phyloP scores from a whole-genome alignment of 345 rosid species.

The Triadica sebifera region DNA sequence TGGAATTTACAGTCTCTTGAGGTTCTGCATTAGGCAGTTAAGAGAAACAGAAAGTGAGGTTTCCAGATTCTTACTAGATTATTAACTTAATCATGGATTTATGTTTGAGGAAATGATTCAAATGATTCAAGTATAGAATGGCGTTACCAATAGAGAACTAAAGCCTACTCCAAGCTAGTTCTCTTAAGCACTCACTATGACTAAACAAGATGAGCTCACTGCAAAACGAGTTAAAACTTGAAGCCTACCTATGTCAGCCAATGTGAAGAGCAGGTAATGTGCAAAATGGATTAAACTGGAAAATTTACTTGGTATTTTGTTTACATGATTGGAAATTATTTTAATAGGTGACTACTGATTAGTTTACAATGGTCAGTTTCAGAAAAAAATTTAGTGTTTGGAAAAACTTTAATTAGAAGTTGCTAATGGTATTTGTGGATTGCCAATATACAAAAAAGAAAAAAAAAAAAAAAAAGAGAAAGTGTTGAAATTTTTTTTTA shows the following conservation, averaged over 20 bases:
- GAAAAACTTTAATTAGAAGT: too few relatives aligned
- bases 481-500: too few relatives aligned
- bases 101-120: neutral
- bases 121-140: neutral
- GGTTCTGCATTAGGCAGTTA: constrained; percentile 35
- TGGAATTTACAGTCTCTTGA: constrained; percentile 46
- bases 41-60: constrained; percentile 29
- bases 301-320: neutral
- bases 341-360: neutral
- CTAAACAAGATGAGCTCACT: neutral
- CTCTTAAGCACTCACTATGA: neutral
- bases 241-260: neutral
- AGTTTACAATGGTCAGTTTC: too few relatives aligned
- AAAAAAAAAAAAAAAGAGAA: too few relatives aligned
- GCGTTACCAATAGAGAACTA: neutral
- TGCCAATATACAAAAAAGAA: too few relatives aligned
- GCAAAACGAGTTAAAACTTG: neutral
- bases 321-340: too few relatives aligned
- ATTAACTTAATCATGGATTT: neutral
- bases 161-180: neutral
- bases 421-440: too few relatives aligned
- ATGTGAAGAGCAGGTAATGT: neutral
- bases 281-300: neutral
- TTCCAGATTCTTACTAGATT: constrained; percentile 16
- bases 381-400: too few relatives aligned